phyloP scores from a whole-genome alignment of 768 basidiomycete species.

The Xerocomus spinulosus region DNA sequence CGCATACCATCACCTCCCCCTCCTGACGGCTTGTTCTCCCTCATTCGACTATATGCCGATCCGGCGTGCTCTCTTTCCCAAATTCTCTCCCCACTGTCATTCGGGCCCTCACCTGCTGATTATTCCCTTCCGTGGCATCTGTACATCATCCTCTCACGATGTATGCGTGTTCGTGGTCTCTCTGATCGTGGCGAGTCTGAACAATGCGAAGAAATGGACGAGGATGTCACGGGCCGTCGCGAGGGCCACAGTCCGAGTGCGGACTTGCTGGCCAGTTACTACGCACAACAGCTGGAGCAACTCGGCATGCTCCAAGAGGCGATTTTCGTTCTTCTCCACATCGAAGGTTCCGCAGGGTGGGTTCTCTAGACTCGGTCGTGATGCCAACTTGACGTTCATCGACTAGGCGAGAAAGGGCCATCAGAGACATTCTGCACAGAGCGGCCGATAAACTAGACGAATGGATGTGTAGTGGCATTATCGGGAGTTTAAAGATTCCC shows the following conservation, averaged over 20 bases:
- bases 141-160: constrained; percentile 81
- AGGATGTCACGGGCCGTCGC: constrained; percentile 41
- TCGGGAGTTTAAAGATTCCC: constrained; percentile 78
- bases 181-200: constrained; percentile 66
- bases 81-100: constrained; percentile 68
- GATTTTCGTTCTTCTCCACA: constrained; percentile 82
- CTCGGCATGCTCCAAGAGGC: constrained; percentile 81
- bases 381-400: constrained; percentile 5
- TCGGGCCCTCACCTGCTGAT: constrained; percentile 71
- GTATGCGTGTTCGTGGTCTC: constrained; percentile 80
- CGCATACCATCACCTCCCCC: constrained; percentile 41
- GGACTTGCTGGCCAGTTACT: constrained; percentile 76
- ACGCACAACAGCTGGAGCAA: constrained; percentile 83
- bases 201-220: constrained; percentile 31
- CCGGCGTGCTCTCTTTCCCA: constrained; percentile 65
- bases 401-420: constrained; percentile 73
- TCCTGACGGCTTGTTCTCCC: constrained; percentile 74
- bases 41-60: constrained; percentile 76
- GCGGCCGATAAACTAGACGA: constrained; percentile 63
- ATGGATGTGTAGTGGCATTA: constrained; percentile 66
- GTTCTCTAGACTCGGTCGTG: constrained; percentile 22
- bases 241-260: constrained; percentile 83
- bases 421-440: constrained; percentile 76
- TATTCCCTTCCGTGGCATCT: constrained; percentile 89
- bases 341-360: constrained; percentile 77